These are phyloP conservation scores for Aspergillus terreus DNA, from an alignment of 2,329 filamentous ascomycete genomes.

Conservation along the genomic window DNA sequence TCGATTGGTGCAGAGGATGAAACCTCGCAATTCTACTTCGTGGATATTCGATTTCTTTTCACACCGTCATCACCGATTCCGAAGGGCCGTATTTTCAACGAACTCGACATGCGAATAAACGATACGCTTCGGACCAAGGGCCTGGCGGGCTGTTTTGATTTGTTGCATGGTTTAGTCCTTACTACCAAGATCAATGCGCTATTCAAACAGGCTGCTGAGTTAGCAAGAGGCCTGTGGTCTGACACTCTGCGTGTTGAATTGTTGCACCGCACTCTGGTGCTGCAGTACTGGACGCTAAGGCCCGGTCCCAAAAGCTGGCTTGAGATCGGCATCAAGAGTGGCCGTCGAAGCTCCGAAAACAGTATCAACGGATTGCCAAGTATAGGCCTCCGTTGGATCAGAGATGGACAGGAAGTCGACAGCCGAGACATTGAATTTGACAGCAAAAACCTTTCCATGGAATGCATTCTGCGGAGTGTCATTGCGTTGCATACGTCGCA, in stretches of 20 bases:
- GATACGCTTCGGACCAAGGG: slow-evolving; percentile 65
- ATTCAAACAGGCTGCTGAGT: slow-evolving; percentile 68
- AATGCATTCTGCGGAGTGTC: slow-evolving; percentile 67
- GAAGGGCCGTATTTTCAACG: slow-evolving; percentile 57
- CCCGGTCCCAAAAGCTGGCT: slow-evolving; percentile 81
- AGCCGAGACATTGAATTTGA: slow-evolving; percentile 67
- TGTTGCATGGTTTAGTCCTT: slow-evolving; percentile 80
- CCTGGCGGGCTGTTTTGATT: slow-evolving; percentile 74
- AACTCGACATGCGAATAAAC: slow-evolving; percentile 71
- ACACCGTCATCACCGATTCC: slow-evolving; percentile 65
- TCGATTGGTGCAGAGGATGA: slow-evolving; percentile 84
- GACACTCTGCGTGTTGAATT: slow-evolving; percentile 73
- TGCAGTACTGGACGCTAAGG: slow-evolving; percentile 85
- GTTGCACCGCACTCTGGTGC: slow-evolving; percentile 73
- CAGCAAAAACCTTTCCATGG: slow-evolving; percentile 64
- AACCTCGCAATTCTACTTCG: slow-evolving; percentile 84
- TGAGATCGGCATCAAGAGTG: slow-evolving; percentile 66
- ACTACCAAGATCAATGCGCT: slow-evolving; percentile 88
- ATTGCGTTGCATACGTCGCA: slow-evolving; percentile 72
- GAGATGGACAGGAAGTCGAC: slow-evolving; percentile 71
- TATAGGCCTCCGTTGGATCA: slow-evolving; percentile 69
- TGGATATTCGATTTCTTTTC: slow-evolving; percentile 85
- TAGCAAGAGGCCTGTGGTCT: slow-evolving; percentile 71
- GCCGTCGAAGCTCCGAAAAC: slow-evolving; percentile 10
- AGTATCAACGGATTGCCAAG: slow-evolving; percentile 24